phyloP scores from a whole-genome alignment of 1,139 yeast species.

The Geotrichum aggregatum region DNA sequence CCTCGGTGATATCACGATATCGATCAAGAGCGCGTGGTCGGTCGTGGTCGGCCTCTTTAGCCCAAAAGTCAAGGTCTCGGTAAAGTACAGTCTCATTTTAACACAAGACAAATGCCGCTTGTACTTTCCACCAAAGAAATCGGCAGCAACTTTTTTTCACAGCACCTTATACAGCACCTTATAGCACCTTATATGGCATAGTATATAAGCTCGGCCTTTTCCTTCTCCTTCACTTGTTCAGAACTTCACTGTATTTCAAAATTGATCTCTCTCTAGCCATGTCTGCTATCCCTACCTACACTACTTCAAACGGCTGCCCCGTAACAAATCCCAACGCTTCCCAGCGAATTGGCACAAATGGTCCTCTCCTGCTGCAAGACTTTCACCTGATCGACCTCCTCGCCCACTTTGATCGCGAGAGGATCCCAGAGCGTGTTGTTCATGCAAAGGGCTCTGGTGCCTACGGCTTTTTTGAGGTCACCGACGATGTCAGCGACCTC shows the following conservation, averaged over 20 bases:
- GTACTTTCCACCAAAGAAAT: background rate
- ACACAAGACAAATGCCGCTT: too few species aligned
- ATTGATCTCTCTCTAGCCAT: background rate
- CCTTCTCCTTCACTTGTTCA: background rate
- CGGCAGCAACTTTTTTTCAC: background rate
- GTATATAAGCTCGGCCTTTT: background rate
- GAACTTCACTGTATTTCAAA: background rate
- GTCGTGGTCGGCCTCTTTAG: too few species aligned
- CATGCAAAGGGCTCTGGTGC: conserved; percentile 92
- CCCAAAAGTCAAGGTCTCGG: too few species aligned
- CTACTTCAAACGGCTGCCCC: conserved; percentile 75
- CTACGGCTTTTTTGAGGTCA: conserved; percentile 71
- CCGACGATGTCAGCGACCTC: conserved; percentile 75
- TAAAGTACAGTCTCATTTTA: too few species aligned
- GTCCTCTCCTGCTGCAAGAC: conserved; percentile 76
- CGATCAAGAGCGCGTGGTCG: too few species aligned
- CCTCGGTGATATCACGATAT: too few species aligned
- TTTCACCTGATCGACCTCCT: conserved; percentile 70
- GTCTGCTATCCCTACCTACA: conserved; percentile 40
- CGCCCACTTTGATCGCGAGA: conserved; percentile 82
- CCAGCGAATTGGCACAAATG: conserved; percentile 67
- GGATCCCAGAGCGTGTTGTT: conserved; percentile 86
- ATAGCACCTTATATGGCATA: too few species aligned
- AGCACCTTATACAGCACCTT: too few species aligned
- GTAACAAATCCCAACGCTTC: conserved; percentile 63